Evolutionary conservation across 208 protist genomes (phyloP).

Genomic region (Crithidia sp.): DNA sequence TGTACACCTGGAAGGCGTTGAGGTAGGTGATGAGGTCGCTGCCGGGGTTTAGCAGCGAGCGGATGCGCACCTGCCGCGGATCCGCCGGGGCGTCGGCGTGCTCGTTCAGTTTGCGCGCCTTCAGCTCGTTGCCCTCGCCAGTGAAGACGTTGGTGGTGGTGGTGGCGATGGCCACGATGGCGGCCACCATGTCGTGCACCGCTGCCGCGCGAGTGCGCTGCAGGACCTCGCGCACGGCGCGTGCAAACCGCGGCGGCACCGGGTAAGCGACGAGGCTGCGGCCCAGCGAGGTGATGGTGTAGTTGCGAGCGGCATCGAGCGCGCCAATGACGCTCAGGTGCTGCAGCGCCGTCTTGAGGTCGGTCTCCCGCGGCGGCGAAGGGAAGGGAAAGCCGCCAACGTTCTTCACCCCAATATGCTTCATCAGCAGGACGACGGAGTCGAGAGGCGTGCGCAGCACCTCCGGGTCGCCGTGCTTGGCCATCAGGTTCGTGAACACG

Average conservation of each 20-base stretch:
- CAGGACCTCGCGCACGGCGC: constrained; percentile 69
- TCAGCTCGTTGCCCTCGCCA: constrained; percentile 79
- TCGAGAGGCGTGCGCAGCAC: constrained; percentile 91
- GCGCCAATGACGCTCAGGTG: constrained; percentile 83
- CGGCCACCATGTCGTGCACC: constrained; percentile 47
- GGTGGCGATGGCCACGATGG: constrained; percentile 72
- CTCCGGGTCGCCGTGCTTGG: constrained; percentile 95
- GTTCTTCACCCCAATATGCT: constrained; percentile 88
- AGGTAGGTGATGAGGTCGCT: constrained; percentile 89
- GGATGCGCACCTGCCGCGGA: constrained; percentile 50
- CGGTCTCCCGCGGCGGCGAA: constrained; percentile 67
- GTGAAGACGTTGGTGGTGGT: constrained; percentile 88
- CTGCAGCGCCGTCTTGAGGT: constrained; percentile 71
- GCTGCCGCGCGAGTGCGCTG: constrained; percentile 24
- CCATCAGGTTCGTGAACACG: constrained; percentile 97
- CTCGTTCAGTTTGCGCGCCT: constrained; percentile 55
- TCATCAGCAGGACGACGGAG: constrained; percentile 92
- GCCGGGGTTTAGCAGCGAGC: constrained; percentile 73
- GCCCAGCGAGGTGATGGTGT: constrained; percentile 74
- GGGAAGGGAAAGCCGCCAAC: constrained; percentile 91
- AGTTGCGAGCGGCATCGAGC: constrained; percentile 49
- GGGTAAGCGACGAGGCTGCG: constrained; percentile 76
- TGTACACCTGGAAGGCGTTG: constrained; percentile 76
- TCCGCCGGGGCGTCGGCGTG: constrained; percentile 32
- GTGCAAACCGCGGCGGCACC: constrained; percentile 85